These are phyloP conservation scores for Nakaseomyces bracarensis DNA, from an alignment of 1,139 yeast genomes.

Conservation along the genomic window DNA sequence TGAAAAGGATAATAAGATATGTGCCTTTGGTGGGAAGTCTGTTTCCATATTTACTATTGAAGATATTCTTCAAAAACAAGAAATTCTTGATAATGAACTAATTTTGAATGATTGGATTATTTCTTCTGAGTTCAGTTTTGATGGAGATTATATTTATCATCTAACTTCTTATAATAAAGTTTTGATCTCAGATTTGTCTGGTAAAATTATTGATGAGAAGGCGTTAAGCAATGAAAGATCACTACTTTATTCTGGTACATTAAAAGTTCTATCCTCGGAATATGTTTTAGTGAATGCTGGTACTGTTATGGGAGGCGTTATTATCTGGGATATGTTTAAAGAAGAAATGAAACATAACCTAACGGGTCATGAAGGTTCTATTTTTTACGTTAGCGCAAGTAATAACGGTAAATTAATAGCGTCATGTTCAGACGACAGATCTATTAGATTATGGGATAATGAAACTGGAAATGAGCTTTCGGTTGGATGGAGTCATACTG, in stretches of 20 bases:
- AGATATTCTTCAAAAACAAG: conserved; percentile 24
- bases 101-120: conserved; percentile 73
- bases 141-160: conserved; percentile 38
- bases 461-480: conserved; percentile 50
- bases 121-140: conserved; percentile 43
- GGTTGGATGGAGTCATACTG: conserved; percentile 94
- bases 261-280: conserved; percentile 40
- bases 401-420: conserved; percentile 47
- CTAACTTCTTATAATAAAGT: conserved; percentile 80
- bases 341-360: conserved; percentile 46
- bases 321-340: conserved; percentile 58
- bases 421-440: conserved; percentile 90
- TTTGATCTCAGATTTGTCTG: conserved; percentile 38
- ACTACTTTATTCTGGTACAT: conserved; percentile 77
- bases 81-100: conserved; percentile 36
- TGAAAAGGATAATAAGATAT: conserved; percentile 34
- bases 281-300: conserved; percentile 68
- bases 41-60: conserved; percentile 39
- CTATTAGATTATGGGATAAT: conserved; percentile 68
- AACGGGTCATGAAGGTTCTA: conserved; percentile 80
- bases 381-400: conserved; percentile 70
- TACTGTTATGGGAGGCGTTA: conserved; percentile 83
- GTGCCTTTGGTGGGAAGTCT: conserved; percentile 65
- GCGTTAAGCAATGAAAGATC: conserved; percentile 63
- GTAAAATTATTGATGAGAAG: conserved; percentile 33